Base-by-base conservation (phyloP, 2,329 filamentous ascomycete genomes). In the Fusarium pseudograminearum region DNA sequence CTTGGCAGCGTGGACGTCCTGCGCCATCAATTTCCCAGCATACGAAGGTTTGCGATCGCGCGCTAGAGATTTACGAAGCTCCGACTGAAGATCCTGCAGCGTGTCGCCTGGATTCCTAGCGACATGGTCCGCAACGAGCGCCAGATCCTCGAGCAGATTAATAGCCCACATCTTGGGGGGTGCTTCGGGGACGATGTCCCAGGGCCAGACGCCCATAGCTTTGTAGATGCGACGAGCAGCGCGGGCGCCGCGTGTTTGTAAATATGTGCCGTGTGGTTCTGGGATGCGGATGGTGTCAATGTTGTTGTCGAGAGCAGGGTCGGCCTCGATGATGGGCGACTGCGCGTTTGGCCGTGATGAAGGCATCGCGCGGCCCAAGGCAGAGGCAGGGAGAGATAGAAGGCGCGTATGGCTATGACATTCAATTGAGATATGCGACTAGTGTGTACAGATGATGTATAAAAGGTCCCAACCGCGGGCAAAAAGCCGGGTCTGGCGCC, bases 91-190 rank as follows among this genome's bases (percentile, higher is more conserved):
- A 34, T 75, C 73, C 41, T 75, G 73, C n/a, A 75, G 34, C 1
- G 66, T 66, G n/a, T 74, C 70, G 51, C 65, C 65, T 0, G 73
- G 70, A 45, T 74, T 75, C 28, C 67, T 69, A 18, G 73, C 73
- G 52, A 75, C 73, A 61, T 75, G 73, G 52, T 75, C 73, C 44
- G 72, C 70, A 55, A 75, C 71, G 18, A 76, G 69, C 20, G 74
- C 71, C 11, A 76, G 70, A 16, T 76, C 74, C 63, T 76, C 73
- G n/a, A 76, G 61, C 26, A 76, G 46, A 63, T 76, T 74, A 36
- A 76, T 75, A 31, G 73, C 73, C 73, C 73, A 75, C 66, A 75
- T 74, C 65, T 75, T 75, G 2, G 73, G 73, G n/a, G 73, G 73
- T 31, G 73, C 68, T 57, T 75, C 73, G 22, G 73, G 73, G 41